Evolutionary conservation across 2,329 filamentous ascomycete species (phyloP).

Genomic region (Ophiostoma perfectum): DNA sequence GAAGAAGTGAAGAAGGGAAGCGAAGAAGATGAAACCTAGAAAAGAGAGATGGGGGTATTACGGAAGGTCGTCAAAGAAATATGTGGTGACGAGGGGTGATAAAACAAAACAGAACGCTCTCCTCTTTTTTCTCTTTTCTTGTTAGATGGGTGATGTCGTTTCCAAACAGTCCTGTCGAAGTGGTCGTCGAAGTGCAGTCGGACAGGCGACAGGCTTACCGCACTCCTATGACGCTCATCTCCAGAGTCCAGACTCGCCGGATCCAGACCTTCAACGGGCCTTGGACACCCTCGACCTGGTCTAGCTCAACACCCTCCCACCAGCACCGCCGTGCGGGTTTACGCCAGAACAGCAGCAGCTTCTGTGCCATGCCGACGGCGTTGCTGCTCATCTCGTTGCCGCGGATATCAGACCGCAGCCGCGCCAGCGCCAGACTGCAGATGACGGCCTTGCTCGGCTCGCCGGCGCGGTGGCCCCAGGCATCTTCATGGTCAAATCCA

Average conservation of each 20-base stretch:
- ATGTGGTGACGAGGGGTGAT: not conserved
- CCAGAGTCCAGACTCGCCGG: constrained; percentile 92
- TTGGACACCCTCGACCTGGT: constrained; percentile 82
- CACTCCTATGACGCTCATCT: constrained; percentile 92
- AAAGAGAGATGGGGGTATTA: constrained; percentile 14
- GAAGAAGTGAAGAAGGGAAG: not conserved
- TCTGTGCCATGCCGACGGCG: constrained; percentile 96
- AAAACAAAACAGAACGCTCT: not conserved
- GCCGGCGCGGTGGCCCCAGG: constrained; percentile 93
- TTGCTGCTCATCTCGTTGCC: constrained; percentile 69
- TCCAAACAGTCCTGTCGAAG: not conserved
- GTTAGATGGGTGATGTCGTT: not conserved
- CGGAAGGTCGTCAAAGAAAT: not conserved
- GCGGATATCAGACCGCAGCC: constrained; percentile 85
- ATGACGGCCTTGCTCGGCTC: constrained; percentile 98
- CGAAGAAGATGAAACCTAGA: not conserved
- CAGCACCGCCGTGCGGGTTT: constrained; percentile 95
- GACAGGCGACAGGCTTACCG: constrained; percentile 43
- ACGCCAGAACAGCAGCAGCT: constrained; percentile 93
- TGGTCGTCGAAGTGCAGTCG: not conserved
- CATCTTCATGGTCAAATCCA: constrained; percentile 92
- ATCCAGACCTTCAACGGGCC: constrained; percentile 98
- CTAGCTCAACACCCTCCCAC: constrained; percentile 96
- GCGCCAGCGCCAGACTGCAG: constrained; percentile 88
- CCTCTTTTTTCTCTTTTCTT: not conserved